Evolutionary conservation across 495 filamentous ascomycete genomes (phyloP).

Genomic region (Cenococcum geophilum): DNA sequence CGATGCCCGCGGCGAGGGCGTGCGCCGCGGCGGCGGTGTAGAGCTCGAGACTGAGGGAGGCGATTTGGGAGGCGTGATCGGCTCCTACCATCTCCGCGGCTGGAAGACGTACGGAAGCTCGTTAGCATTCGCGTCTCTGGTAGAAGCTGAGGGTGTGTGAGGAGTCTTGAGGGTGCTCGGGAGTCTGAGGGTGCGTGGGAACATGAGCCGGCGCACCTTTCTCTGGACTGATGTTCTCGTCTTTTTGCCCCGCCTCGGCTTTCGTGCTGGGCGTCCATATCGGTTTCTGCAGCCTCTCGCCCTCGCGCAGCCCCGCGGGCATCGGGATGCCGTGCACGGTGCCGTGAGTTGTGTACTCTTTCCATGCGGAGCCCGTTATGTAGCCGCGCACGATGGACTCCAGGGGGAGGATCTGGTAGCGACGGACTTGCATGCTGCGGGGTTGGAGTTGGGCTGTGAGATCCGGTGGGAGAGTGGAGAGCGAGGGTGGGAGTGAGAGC

Average conservation of each 20-base stretch:
- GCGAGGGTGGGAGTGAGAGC: conserved; percentile 51
- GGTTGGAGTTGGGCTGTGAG: conserved; percentile 52
- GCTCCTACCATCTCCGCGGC: conserved; percentile 65
- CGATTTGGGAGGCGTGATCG: conserved; percentile 66
- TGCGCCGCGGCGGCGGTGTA: conserved; percentile 58
- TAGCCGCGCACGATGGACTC: conserved; percentile 92
- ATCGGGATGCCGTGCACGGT: conserved; percentile 77
- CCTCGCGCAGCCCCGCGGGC: conserved; percentile 61
- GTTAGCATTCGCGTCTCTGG: too few species aligned
- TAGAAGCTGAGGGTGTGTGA: too few species aligned
- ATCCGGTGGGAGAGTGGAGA: conserved; percentile 9
- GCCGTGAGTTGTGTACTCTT: conserved; percentile 63
- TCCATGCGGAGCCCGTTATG: conserved; percentile 89
- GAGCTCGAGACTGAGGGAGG: conserved; percentile 61
- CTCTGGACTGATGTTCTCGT: conserved; percentile 83
- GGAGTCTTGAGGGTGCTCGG: too few species aligned
- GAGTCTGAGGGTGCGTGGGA: too few species aligned
- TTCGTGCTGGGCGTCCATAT: conserved; percentile 91
- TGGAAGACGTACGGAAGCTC: too few species aligned
- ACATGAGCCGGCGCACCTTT: too few species aligned
- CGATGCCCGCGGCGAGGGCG: conserved; percentile 72
- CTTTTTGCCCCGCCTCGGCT: conserved; percentile 73
- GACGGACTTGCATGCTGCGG: conserved; percentile 78
- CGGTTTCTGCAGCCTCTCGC: conserved; percentile 59
- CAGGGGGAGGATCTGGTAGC: conserved; percentile 73